A percentile compares a stretch with the other conserved stretches of the same genome.
Conservation (phyloP, 768 basidiomycete species). For the Auriscalpium orientale region DNA sequence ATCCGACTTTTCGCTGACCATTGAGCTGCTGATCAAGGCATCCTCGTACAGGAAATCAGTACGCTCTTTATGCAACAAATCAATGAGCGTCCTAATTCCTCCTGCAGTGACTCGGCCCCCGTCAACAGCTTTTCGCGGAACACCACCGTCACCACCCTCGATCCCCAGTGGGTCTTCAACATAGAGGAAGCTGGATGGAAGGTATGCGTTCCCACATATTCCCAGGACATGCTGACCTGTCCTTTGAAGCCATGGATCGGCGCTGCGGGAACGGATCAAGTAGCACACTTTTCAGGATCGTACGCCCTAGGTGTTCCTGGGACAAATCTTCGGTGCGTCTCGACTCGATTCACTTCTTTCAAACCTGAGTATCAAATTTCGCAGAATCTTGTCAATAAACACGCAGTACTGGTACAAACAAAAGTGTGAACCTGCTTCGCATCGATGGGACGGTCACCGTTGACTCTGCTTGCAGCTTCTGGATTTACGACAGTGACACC, state of each 20-base stretch:
- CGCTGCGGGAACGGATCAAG: constrained; percentile 32
- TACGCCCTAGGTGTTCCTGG: constrained; percentile 43
- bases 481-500: constrained; percentile 49
- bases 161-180: constrained; percentile 51
- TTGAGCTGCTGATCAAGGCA: neutral
- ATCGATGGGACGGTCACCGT: neutral
- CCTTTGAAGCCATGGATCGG: constrained; percentile 40
- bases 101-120: constrained; percentile 45
- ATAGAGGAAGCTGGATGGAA: constrained; percentile 41
- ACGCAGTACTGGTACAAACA: constrained; percentile 55
- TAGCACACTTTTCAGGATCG: constrained; percentile 43
- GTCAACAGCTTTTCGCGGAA: constrained; percentile 50
- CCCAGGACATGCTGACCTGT: neutral
- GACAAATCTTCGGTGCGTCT: constrained; percentile 37
- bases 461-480: constrained; percentile 33
- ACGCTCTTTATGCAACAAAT: constrained; percentile 9
- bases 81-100: neutral
- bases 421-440: constrained; percentile 30
- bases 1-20: neutral
- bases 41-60: constrained; percentile 34
- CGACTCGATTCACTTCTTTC: neutral
- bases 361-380: neutral
- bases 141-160: constrained; percentile 29
- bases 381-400: constrained; percentile 52
- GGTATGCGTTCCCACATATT: constrained; percentile 22